Base-by-base conservation (phyloP, 768 basidiomycete species). In the Hypholoma fasciculare region DNA sequence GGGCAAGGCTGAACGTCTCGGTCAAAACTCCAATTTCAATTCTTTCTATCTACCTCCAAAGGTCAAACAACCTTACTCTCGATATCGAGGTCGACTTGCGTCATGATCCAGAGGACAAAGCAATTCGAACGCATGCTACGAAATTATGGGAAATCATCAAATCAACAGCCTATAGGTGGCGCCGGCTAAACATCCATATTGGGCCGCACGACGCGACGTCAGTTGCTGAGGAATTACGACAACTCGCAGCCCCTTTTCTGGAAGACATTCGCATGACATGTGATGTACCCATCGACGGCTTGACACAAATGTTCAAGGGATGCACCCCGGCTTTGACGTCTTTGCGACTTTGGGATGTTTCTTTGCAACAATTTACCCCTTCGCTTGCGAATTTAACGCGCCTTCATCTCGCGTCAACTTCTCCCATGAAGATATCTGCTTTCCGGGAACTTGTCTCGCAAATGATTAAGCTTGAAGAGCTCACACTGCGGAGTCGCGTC, bases 51-150 rank as follows among this genome's bases (percentile, higher is more conserved):
- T 67, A 65, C 57, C 54, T 69, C 27, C 38, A 64, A 37, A 54
- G 66, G 30, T 67, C 67, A 7, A 61, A 62, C 20, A 43, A 49
- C 27, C 60, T 63, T 39, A 61, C 66, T 49, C 59, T 69, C 17
- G 57, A 58, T 44, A 47, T 69, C 26, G 56, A 64, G 13, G 59
- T 67, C 42, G 63, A 69, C 47, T 52, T 69, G 30, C 63, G 61
- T 37, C 59, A 61, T 36, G 59, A 63, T 27, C 23, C 55, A 6
- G 30, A 47, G 0, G 58, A 65, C 34, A 30, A 36, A n/a, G n/a
- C 34, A 30, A 54, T 48, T 36, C 63, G 57, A 23, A 38, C 58
- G 49, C 57, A 54, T 19, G 61, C 54, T 39, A 39, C 60, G 30
- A 36, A 23, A 16, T 26, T 57, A 37, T 67, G 66, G 66, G 60